These are phyloP conservation scores for Ogataea hybrid DNA, from an alignment of 1,139 yeast genomes.

Conservation along the genomic window DNA sequence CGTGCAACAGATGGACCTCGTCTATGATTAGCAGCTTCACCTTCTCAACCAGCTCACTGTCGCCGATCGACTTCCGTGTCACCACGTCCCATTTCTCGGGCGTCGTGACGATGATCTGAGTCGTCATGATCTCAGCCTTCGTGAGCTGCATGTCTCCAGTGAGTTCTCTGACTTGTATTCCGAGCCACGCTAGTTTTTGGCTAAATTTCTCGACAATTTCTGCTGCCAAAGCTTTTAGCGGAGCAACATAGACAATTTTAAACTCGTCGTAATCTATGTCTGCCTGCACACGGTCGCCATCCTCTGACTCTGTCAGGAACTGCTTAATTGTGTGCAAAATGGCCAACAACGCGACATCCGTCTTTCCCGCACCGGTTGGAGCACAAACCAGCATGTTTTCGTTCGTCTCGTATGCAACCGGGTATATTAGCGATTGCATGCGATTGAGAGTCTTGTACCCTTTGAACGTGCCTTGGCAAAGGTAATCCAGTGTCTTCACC, in stretches of 20 bases:
- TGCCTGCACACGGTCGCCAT: conserved; percentile 50
- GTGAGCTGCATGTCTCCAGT: conserved; percentile 98
- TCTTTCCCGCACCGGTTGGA: conserved; percentile 99
- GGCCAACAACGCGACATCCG: conserved; percentile 90
- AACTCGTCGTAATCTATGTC: conserved; percentile 78
- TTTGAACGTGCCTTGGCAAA: conserved; percentile 83
- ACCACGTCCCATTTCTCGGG: conserved; percentile 99
- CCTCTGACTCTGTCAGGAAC: conserved; percentile 45
- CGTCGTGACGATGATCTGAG: conserved; percentile 93
- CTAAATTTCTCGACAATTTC: conserved; percentile 93
- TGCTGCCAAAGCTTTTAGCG: conserved; percentile 94
- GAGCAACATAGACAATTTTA: conserved; percentile 93
- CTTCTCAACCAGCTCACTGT: conserved; percentile 79
- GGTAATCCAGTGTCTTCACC: conserved; percentile 62
- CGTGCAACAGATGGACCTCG: conserved; percentile 95
- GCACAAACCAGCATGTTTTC: conserved; percentile 98
- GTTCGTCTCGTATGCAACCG: conserved; percentile 88
- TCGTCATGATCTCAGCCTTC: conserved; percentile 72
- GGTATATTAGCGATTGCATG: conserved; percentile 89
- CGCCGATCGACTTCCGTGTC: conserved; percentile 82
- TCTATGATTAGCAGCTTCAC: conserved; percentile 86
- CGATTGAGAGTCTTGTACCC: conserved; percentile 77
- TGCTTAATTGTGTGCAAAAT: conserved; percentile 81
- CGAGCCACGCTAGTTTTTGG: conserved; percentile 80
- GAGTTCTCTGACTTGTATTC: conserved; percentile 80